Conservation (phyloP, 768 basidiomycete genomes). For the Serendipita indica region DNA sequence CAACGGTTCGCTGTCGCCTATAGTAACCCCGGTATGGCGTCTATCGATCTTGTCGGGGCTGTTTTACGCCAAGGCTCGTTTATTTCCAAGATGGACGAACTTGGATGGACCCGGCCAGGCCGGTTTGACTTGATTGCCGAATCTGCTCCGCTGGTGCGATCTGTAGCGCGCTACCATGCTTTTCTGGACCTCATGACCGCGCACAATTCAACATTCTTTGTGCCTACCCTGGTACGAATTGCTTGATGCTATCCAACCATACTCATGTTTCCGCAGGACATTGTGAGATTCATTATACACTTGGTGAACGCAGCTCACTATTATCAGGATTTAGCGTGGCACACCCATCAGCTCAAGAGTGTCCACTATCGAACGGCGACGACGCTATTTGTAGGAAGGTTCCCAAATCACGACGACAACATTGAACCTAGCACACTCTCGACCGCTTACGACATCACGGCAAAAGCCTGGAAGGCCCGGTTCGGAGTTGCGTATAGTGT, state of each 20-base stretch:
- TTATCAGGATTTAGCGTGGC: slow-evolving; percentile 15
- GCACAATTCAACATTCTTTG: slow-evolving; percentile 9
- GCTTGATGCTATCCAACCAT: background rate
- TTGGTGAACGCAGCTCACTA: too few species aligned
- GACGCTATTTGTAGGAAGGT: background rate
- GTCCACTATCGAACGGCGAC: slow-evolving; percentile 11
- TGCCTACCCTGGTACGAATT: slow-evolving; percentile 13
- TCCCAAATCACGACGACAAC: slow-evolving; percentile 14
- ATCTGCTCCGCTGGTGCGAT: slow-evolving; percentile 7
- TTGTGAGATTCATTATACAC: too few species aligned
- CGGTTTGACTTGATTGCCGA: slow-evolving; percentile 5
- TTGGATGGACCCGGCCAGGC: slow-evolving; percentile 13
- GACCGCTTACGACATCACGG: background rate
- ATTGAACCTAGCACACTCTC: slow-evolving; percentile 3
- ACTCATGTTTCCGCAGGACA: background rate
- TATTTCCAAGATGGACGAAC: slow-evolving; percentile 11
- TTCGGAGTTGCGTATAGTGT: slow-evolving; percentile 11
- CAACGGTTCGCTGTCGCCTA: background rate
- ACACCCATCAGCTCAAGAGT: slow-evolving; percentile 15
- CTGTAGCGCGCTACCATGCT: slow-evolving; percentile 15
- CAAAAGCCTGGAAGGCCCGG: slow-evolving; percentile 4
- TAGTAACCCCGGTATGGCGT: background rate
- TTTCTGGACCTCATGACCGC: slow-evolving; percentile 15
- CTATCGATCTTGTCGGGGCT: slow-evolving; percentile 9
- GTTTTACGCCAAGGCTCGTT: slow-evolving; percentile 15